These are phyloP conservation scores for Pittosporum tobira DNA, from an alignment of 129 eudicot genomes.

Conservation along the genomic window DNA sequence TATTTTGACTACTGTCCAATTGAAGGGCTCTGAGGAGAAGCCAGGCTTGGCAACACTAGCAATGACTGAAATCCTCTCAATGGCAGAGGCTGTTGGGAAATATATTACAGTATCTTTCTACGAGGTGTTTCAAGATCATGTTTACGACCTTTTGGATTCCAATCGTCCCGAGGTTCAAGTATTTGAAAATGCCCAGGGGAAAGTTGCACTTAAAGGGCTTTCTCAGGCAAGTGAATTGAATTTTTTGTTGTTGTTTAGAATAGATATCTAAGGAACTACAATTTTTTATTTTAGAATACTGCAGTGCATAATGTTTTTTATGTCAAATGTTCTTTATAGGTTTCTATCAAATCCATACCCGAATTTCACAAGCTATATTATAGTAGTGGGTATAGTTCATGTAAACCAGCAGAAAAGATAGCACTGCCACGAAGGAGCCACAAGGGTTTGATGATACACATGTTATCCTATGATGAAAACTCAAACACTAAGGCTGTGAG, in stretches of 20 bases:
- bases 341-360: constrained; percentile 36
- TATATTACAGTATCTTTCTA: constrained; percentile 50
- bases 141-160: constrained; percentile 53
- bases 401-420: constrained; percentile 32
- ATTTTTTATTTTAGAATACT: background rate
- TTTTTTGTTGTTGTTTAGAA: too few species aligned
- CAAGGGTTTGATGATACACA: constrained; percentile 55
- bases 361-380: constrained; percentile 51
- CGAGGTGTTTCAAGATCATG: constrained; percentile 66
- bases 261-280: background rate
- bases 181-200: constrained; percentile 63
- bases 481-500: constrained; percentile 29
- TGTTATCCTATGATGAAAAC: constrained; percentile 30
- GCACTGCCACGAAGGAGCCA: constrained; percentile 46
- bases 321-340: constrained; percentile 29
- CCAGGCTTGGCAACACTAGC: constrained; percentile 55
- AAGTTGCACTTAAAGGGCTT: constrained; percentile 64
- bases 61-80: constrained; percentile 43
- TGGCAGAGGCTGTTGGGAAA: constrained; percentile 31
- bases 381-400: constrained; percentile 12
- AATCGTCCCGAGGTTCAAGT: constrained; percentile 56
- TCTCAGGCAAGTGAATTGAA: constrained; percentile 40
- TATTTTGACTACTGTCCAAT: background rate
- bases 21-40: constrained; percentile 62
- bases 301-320: background rate